phyloP scores from a whole-genome alignment of 2,329 filamentous ascomycete genomes.

The Fusarium sp. region DNA sequence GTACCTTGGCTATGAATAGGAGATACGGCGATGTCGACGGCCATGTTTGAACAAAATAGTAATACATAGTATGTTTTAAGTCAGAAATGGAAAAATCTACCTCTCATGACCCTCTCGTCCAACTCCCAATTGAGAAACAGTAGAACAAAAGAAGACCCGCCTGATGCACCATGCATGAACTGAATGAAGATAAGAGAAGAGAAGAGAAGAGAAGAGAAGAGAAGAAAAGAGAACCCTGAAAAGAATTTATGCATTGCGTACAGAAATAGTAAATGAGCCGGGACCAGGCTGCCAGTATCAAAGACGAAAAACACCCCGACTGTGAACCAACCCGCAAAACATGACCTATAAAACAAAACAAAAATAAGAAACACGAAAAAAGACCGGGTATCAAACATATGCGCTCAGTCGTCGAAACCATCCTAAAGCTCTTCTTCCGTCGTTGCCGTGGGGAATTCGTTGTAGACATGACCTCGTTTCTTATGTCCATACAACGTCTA shows the following conservation, averaged over 20 bases:
- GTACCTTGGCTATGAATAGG: not conserved
- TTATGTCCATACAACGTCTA: slow-evolving; percentile 17
- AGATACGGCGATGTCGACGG: not conserved
- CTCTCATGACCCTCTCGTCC: slow-evolving; percentile 14
- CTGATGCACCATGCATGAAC: slow-evolving; percentile 31
- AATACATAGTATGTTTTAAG: slow-evolving; percentile 6
- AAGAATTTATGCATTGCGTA: slow-evolving; percentile 5
- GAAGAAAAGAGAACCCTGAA: not conserved
- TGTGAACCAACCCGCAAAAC: slow-evolving; percentile 29
- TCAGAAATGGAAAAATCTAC: not conserved
- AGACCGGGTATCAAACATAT: slow-evolving; percentile 43
- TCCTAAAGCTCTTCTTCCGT: slow-evolving; percentile 23
- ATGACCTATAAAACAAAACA: slow-evolving; percentile 22
- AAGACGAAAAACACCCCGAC: slow-evolving; percentile 22
- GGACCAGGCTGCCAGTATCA: slow-evolving; percentile 6
- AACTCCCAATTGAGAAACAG: slow-evolving; percentile 33
- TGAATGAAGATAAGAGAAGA: not conserved
- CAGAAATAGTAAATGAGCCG: slow-evolving; percentile 8
- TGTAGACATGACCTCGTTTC: slow-evolving; percentile 7
- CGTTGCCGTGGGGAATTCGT: slow-evolving; percentile 14
- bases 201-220: not conserved
- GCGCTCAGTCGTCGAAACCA: slow-evolving; percentile 31
- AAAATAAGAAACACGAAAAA: slow-evolving; percentile 20
- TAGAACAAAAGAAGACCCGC: slow-evolving; percentile 17
- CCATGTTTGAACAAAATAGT: not conserved